Conservation (phyloP, 2,329 filamentous ascomycete species). For the Graphilbum ipis-grandicollis region DNA sequence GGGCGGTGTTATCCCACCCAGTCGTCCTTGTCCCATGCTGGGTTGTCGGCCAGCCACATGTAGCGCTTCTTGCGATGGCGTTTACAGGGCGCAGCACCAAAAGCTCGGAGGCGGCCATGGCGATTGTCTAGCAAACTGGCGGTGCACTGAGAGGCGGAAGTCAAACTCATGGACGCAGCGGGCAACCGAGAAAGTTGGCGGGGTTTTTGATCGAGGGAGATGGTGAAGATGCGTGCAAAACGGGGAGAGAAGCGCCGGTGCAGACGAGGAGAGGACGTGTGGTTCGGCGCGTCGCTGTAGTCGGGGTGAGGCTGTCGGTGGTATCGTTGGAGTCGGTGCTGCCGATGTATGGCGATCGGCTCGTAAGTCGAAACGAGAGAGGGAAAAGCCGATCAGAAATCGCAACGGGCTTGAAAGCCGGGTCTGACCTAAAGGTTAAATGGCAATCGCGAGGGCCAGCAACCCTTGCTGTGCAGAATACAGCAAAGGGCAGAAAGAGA, state of each 20-base stretch:
- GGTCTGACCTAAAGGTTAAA: too few relatives aligned
- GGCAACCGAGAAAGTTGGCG: slow-evolving; percentile 6
- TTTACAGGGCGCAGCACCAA: slow-evolving; percentile 21
- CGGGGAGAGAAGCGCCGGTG: not conserved
- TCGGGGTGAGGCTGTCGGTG: too few relatives aligned
- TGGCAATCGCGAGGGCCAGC: too few relatives aligned
- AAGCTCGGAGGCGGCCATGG: slow-evolving; percentile 36
- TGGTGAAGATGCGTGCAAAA: not conserved
- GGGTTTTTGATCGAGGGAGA: not conserved
- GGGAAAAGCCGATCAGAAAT: too few relatives aligned
- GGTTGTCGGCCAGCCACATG: slow-evolving; percentile 19
- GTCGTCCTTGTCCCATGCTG: slow-evolving; percentile 16
- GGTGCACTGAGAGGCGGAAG: slow-evolving; percentile 20
- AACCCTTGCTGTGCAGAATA: too few relatives aligned
- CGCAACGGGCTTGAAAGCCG: too few relatives aligned
- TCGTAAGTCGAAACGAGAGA: too few relatives aligned
- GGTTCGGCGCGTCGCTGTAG: too few relatives aligned
- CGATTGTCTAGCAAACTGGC: slow-evolving; percentile 26
- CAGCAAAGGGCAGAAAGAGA: too few relatives aligned
- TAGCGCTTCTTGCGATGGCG: slow-evolving; percentile 20
- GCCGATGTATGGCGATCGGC: too few relatives aligned
- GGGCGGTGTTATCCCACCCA: slow-evolving; percentile 18
- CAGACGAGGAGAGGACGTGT: not conserved
- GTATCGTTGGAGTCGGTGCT: too few relatives aligned
- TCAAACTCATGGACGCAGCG: slow-evolving; percentile 35